phyloP scores from a whole-genome alignment of 2,329 filamentous ascomycete genomes.

The Colletotrichum chlorophyti region DNA sequence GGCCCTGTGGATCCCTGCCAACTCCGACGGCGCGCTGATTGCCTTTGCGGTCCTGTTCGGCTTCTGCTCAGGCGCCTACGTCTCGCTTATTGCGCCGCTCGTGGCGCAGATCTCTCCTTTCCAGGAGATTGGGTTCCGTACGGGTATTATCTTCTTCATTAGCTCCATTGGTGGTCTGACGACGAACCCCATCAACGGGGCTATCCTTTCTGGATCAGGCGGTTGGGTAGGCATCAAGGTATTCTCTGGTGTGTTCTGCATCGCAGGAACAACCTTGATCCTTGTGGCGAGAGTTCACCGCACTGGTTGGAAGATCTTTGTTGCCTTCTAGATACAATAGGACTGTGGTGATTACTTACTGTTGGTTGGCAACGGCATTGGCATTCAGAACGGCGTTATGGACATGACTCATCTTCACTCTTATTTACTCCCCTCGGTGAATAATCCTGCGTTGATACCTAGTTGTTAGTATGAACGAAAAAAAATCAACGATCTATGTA shows the following conservation, averaged over 20 bases:
- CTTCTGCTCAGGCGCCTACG: conserved; percentile 49
- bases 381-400: too few species aligned
- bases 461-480: too few species aligned
- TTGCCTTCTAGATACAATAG: conserved; percentile 32
- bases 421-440: too few species aligned
- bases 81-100: conserved; percentile 46
- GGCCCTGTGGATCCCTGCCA: conserved; percentile 50
- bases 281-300: conserved; percentile 33
- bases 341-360: neutral
- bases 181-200: conserved; percentile 63
- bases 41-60: conserved; percentile 50
- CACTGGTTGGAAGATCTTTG: conserved; percentile 35
- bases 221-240: conserved; percentile 45
- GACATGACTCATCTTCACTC: too few species aligned
- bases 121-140: conserved; percentile 59
- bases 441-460: too few species aligned
- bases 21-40: conserved; percentile 37
- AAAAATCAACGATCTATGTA: too few species aligned
- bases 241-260: conserved; percentile 41
- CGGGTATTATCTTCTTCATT: conserved; percentile 54
- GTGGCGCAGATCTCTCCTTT: conserved; percentile 61
- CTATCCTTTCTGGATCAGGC: conserved; percentile 39
- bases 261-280: conserved; percentile 37
- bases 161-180: conserved; percentile 62
- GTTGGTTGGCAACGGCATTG: too few species aligned